Conservation (phyloP, 495 filamentous ascomycete species). For the Tuber borchii region DNA sequence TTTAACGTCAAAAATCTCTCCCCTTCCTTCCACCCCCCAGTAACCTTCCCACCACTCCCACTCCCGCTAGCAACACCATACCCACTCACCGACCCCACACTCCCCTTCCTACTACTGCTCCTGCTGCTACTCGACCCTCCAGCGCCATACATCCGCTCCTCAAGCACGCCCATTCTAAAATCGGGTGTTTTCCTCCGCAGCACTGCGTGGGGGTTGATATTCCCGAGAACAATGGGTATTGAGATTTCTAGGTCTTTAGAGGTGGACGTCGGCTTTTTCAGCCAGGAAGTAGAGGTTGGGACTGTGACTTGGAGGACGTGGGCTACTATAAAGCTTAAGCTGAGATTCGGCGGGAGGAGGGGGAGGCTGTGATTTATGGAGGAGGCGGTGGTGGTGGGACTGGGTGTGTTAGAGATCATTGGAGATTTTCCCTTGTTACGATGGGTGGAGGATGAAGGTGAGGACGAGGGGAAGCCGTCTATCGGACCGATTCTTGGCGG, state of each 20-base stretch:
- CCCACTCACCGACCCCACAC: slow-evolving; percentile 26
- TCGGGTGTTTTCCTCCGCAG: slow-evolving; percentile 27
- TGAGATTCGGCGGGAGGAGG: not conserved
- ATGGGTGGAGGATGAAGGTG: slow-evolving; percentile 7
- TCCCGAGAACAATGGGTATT: slow-evolving; percentile 37
- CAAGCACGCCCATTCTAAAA: slow-evolving; percentile 28
- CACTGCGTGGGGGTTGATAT: slow-evolving; percentile 24
- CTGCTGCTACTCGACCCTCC: slow-evolving; percentile 22
- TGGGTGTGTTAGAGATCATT: slow-evolving; percentile 12
- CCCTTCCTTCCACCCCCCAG: slow-evolving; percentile 30
- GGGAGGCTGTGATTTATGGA: slow-evolving; percentile 15
- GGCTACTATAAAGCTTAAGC: slow-evolving; percentile 33
- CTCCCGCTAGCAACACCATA: slow-evolving; percentile 9
- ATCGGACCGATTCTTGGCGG: slow-evolving; percentile 9
- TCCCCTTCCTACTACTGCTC: slow-evolving; percentile 23
- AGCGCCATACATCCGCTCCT: slow-evolving; percentile 27
- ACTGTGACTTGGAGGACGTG: slow-evolving; percentile 37
- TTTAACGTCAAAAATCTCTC: slow-evolving; percentile 39
- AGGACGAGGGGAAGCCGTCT: slow-evolving; percentile 5
- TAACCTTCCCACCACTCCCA: slow-evolving; percentile 8
- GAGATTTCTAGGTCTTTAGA: slow-evolving; percentile 35
- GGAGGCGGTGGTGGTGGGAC: slow-evolving; percentile 12
- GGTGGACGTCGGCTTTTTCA: slow-evolving; percentile 23
- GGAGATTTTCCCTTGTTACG: slow-evolving; percentile 32
- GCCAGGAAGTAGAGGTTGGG: slow-evolving; percentile 25